Evolutionary conservation across 352 stramenopile genomes (phyloP), one percentile per base, ranked within the genome.

Genomic region (Phytophthora tubulina): DNA sequence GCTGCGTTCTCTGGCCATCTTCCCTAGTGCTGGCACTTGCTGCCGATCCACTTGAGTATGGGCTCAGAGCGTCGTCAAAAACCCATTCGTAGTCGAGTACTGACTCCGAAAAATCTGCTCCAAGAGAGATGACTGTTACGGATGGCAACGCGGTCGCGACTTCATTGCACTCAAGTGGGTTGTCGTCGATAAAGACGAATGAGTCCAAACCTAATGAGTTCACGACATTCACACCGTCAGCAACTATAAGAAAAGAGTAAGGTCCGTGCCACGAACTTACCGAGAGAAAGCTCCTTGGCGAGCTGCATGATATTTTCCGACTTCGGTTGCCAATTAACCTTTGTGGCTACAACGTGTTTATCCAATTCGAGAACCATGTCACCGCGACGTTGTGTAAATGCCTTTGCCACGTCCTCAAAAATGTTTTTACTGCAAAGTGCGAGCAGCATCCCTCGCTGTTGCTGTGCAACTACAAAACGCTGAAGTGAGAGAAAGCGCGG

Each of bases 151-250:
- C 60, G 6, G 68, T 73, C 13, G 53, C 53, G 2, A 94, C 87
- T 79, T 92, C 82, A 46, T 81, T 74, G 66, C 87, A 94, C 39
- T 94, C 87, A 36, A 92, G 58, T 8, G 79, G 75, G 33, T 90
- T 94, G 59, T 93, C 87, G 30, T 94, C 87, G 17, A 94, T 75
- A 33, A 94, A 92, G 21, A 94, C 58, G 52, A 92, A 89, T 10
- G 83, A 82, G 49, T 92, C 85, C 39, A 93, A 59, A 3, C 79
- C 80, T 85, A 27, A 50, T n/a, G n/a, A 6, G 48, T 49, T 15
- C 14, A 68, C 21, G 35, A 52, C 35, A 55, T 41, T 42, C 42
- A 64, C 11, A 15, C 8, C 50, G 11, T 49, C 27, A 60, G 13
- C 52, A 48, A 59, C 35, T 8, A 38, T 11, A 45, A 3, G 3